These are phyloP conservation scores for Ilex paraguariensis DNA, from an alignment of 305 asterid species.

Conservation along the genomic window DNA sequence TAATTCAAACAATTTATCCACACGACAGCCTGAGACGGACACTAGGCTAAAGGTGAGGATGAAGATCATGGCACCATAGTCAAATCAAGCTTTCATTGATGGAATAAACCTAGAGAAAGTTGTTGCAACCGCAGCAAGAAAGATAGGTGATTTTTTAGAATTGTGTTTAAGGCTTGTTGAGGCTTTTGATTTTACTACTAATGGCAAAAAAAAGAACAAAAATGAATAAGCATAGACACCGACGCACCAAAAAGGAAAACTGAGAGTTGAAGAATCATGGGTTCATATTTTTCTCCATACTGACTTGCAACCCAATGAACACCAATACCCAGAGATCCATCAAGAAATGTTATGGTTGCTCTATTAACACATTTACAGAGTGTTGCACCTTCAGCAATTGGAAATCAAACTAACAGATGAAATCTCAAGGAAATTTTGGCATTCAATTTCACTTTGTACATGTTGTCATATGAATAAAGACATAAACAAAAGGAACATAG, in stretches of 20 bases:
- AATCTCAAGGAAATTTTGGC: too few species aligned
- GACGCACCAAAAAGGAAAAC: conserved; percentile 29
- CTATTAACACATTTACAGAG: conserved; percentile 30
- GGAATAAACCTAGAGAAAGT: conserved; percentile 38
- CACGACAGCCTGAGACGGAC: too few species aligned
- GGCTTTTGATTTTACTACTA: too few species aligned
- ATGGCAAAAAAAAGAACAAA: neutral
- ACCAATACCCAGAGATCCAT: conserved; percentile 34
- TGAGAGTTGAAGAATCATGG: conserved; percentile 26
- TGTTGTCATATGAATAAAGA: too few species aligned
- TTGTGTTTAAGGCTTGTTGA: too few species aligned
- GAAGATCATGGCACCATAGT: conserved; percentile 31
- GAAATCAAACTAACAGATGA: neutral
- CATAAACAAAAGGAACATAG: neutral
- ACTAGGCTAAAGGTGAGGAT: too few species aligned
- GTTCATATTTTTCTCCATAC: conserved; percentile 23
- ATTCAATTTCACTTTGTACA: too few species aligned
- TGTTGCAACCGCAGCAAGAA: conserved; percentile 31
- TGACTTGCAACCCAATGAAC: conserved; percentile 32
- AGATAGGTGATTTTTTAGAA: neutral
- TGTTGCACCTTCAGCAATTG: conserved; percentile 30
- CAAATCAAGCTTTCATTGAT: conserved; percentile 32
- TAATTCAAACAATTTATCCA: conserved; percentile 24
- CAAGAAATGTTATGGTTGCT: conserved; percentile 27
- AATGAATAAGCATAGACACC: neutral